phyloP scores from a whole-genome alignment of 2,329 filamentous ascomycete genomes.

The Ophioceras dolichostomum region DNA sequence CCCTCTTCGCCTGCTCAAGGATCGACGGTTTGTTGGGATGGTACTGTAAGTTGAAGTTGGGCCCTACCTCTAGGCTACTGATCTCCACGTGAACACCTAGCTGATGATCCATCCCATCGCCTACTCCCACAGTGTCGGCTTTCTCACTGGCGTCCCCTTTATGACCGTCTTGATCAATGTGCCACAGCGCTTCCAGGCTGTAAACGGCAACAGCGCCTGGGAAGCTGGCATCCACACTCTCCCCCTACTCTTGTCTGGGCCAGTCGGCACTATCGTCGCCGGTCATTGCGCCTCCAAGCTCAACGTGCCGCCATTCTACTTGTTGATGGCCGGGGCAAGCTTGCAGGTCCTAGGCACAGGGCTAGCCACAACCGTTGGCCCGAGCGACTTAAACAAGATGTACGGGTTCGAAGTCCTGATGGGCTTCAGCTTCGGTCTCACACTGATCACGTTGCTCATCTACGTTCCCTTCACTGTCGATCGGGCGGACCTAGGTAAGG shows the following conservation, averaged over 20 bases:
- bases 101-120: neutral
- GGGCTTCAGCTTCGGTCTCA: conserved; percentile 1
- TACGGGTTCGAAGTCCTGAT: conserved; percentile 3
- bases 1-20: conserved; percentile 17
- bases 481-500: conserved; percentile 1
- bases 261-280: conserved; percentile 22
- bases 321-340: neutral
- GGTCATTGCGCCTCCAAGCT: conserved; percentile 18
- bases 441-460: neutral
- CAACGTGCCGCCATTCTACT: neutral
- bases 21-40: conserved; percentile 17
- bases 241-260: conserved; percentile 23
- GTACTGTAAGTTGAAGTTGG: conserved; percentile 20
- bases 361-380: neutral
- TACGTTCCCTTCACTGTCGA: neutral
- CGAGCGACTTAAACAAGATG: neutral
- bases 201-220: conserved; percentile 23
- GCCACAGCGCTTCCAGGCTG: conserved; percentile 28
- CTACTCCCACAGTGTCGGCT: conserved; percentile 11
- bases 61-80: conserved; percentile 2
- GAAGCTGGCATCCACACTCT: conserved; percentile 26
- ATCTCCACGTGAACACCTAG: too few relatives aligned
- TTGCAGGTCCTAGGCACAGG: neutral
- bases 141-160: conserved; percentile 20
- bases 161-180: conserved; percentile 21